A percentile compares a stretch with the other conserved stretches of the same genome.
phyloP scores from a whole-genome alignment of 441 rosid species.

The Erodium chrysanthum region DNA sequence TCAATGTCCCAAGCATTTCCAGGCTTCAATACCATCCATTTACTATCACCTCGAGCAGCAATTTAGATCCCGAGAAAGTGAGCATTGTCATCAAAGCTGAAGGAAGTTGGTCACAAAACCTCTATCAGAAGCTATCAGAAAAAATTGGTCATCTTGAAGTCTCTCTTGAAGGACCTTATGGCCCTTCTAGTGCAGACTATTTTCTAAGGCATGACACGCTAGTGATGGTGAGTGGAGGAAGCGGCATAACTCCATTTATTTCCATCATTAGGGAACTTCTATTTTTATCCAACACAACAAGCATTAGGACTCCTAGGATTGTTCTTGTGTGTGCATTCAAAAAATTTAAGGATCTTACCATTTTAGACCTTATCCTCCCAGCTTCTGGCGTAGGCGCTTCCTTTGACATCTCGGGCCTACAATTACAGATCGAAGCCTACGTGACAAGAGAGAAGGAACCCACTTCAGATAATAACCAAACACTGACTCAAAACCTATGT shows the following conservation, averaged over 20 bases:
- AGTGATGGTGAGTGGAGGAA: constrained; percentile 94
- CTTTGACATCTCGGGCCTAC: constrained; percentile 32
- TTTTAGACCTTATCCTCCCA: constrained; percentile 76
- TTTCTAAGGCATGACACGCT: constrained; percentile 51
- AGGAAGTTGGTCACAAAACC: constrained; percentile 46
- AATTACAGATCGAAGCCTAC: constrained; percentile 54
- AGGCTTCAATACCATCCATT: constrained; percentile 57
- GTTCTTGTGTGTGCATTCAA: constrained; percentile 64
- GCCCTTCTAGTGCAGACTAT: constrained; percentile 28
- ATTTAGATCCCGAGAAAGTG: constrained; percentile 34
- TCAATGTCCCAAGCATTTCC: constrained; percentile 43
- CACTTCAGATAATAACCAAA: constrained; percentile 12
- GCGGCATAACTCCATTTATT: constrained; percentile 80
- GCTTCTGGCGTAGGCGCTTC: constrained; percentile 28
- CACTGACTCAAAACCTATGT: constrained; percentile 28
- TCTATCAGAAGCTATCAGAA: constrained; percentile 33
- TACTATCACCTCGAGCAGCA: constrained; percentile 36
- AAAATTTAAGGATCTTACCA: constrained; percentile 52
- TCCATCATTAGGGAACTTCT: constrained; percentile 63
- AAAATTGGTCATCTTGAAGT: constrained; percentile 30
- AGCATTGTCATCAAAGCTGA: constrained; percentile 40
- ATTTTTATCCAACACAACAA: constrained; percentile 25
- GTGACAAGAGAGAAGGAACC: constrained; percentile 54
- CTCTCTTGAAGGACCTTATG: constrained; percentile 49
- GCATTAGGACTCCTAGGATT: constrained; percentile 42